These are phyloP conservation scores for Aurantiochytrium sp. DNA, from an alignment of 108 stramenopile species.

Conservation along the genomic window DNA sequence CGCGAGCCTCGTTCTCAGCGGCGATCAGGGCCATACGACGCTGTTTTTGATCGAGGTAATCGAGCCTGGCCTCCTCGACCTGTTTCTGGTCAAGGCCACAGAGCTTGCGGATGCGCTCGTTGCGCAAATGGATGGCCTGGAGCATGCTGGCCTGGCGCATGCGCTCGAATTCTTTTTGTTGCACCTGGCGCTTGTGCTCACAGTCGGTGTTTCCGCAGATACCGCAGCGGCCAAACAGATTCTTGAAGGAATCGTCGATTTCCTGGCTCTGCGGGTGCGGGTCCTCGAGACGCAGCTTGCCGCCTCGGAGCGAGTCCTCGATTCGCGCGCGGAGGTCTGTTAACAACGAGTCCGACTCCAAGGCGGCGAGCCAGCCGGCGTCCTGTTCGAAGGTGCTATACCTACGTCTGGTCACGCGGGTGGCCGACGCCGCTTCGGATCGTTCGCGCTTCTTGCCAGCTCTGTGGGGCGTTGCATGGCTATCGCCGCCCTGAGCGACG, in stretches of 20 bases:
- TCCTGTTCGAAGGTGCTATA: not conserved
- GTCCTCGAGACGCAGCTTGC: not conserved
- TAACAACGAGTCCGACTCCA: not conserved
- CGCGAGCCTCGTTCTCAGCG: no score
- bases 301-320: not conserved
- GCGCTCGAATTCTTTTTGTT: not conserved
- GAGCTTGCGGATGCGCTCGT: not conserved
- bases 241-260: not conserved
- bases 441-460: no score
- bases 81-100: not conserved
- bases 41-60: no score
- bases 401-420: no score
- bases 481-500: no score
- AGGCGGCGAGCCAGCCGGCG: not conserved
- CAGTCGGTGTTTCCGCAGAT: not conserved
- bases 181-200: not conserved
- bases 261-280: not conserved
- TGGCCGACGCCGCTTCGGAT: no score
- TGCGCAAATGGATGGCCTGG: no score
- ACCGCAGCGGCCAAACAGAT: not conserved
- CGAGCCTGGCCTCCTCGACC: no score
- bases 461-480: no score
- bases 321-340: not conserved
- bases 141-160: no score
- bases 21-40: no score